Evolutionary conservation across 176 grass and related monocot genomes (phyloP), one percentile per base, ranked within the genome.

Genomic region (Aegilops longissima): DNA sequence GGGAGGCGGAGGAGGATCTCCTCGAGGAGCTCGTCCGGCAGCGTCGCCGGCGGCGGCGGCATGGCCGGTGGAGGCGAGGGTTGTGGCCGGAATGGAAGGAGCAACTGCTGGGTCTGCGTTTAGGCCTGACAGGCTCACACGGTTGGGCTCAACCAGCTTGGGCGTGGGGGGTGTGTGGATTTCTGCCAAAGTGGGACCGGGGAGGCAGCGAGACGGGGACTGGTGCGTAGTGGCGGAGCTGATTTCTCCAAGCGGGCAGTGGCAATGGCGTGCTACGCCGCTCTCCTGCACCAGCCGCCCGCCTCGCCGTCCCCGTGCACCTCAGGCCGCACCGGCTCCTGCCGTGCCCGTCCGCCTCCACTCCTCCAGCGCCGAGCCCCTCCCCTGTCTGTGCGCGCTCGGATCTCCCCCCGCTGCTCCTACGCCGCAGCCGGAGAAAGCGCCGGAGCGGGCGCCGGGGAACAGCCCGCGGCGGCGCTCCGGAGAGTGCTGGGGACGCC

Each of bases 401-500:
- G 82, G 72, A 45, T 85, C 56, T 83, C 83, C 3, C 80, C 34
- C 6, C 80, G 84, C 65, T 93, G 77, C 84, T 80, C 84, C 71
- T 76, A 61, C 49, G 54, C 61, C 24, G 61, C 80, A 8, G n/a
- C 56, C 9, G 74, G 27, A 76, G 47, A 16, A 16, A 76, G 79
- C 24, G 25, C 73, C 8, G 62, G 75, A 1, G 64, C 69, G 21
- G 76, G 77, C 2, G 61, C 67, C 23, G 70, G 54, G 36, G 90
- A 89, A 5, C 12, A 72, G 2, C 82, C 87, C 9, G 90, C 87
- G 3, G 74, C 87, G 66, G 72, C 36, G 47, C 96, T 98, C 29
- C 83, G 93, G 52, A 59, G 82, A 72, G 35, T 98, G 4, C 87
- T 96, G 38, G 88, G 87, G 76, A 82, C 82, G 3, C 79, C 90